A percentile compares a stretch with the other conserved stretches of the same genome.
phyloP scores from a whole-genome alignment of 2,329 filamentous ascomycete genomes.

The Pseudocercospora fijiensis region DNA sequence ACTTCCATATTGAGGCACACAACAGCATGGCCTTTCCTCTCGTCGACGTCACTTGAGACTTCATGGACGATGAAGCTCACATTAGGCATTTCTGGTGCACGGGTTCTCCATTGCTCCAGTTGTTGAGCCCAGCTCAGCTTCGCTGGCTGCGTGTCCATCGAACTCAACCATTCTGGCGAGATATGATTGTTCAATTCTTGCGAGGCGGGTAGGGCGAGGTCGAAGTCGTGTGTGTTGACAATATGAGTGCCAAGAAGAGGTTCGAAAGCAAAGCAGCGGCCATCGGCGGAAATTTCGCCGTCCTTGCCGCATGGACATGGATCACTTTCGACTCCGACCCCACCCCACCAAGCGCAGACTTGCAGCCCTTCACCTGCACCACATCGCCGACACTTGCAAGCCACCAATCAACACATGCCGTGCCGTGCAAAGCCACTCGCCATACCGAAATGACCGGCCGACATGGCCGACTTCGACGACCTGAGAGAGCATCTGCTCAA shows the following conservation, averaged over 20 bases:
- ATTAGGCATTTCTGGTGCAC: not conserved
- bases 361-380: not conserved
- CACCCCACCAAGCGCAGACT: not conserved
- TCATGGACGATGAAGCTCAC: constrained; percentile 9
- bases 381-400: not conserved
- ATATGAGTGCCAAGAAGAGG: not conserved
- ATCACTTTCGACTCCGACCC: not conserved
- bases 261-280: too few species aligned
- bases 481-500: constrained; percentile 59
- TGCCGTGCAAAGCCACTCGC: not conserved
- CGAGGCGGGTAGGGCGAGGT: not conserved
- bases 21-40: constrained; percentile 6
- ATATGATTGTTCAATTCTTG: constrained; percentile 7
- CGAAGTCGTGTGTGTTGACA: constrained; percentile 12
- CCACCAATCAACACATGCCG: constrained; percentile 3
- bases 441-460: constrained; percentile 21
- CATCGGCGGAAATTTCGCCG: too few species aligned
- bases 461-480: constrained; percentile 51
- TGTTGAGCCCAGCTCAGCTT: constrained; percentile 5
- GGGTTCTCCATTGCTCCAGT: constrained; percentile 2
- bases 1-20: constrained; percentile 16
- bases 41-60: constrained; percentile 6
- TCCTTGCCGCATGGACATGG: too few species aligned
- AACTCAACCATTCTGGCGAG: constrained; percentile 5
- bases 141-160: constrained; percentile 15